Base-by-base conservation (phyloP, 1,284 basidiomycete genomes). In the Microbotryum silenes-acaulis region DNA sequence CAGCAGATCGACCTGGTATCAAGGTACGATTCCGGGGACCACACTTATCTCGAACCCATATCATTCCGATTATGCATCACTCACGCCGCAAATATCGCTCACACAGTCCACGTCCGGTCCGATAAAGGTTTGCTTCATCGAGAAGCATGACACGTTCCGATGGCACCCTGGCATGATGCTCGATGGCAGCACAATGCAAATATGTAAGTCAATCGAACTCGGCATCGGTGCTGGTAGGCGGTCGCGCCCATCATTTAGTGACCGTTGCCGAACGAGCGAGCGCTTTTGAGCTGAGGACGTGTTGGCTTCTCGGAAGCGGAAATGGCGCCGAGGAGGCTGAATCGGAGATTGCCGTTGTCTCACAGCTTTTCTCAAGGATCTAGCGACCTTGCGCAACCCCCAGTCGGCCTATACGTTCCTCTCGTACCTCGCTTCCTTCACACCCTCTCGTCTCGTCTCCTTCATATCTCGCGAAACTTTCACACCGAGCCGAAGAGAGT, bases 151-250 rank as follows among this genome's bases (percentile, higher is more conserved):
- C 9, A 14, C 45, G 27, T 71, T 71, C 59, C 57, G 59, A n/a
- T 71, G 82, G 82, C 82, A 83, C 71, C 81, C 82, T 0, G 71
- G 68, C n/a, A 70, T 83, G 81, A 77, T 83, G 47, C 74, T 84
- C 23, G 80, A 81, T 42, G 81, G 79, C 46, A 78, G 80, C 44
- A 77, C 76, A 45, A 84, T 84, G 82, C 82, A 84, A 71, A 83
- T 83, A 57, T 61, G 64, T 62, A 16, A 46, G 63, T 61, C 52
- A 53, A 42, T 4, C 16, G 12, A 16, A 42, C 37, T 25, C 47
- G 4, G 4, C 37, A 42, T 18, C 6, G 37, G 37, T 16, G 12
- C 37, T 16, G 37, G 4, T 37, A 6, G 14, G 37, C 12, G 27
- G 27, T 31, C 31, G 31, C 31, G 8, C 7, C 31, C 7, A 31